Percentiles rank a stretch among this genome's conserved stretches.
These are phyloP conservation scores for Trichosporon sp. DNA, from an alignment of 1,284 basidiomycete species.

Conservation along the genomic window DNA sequence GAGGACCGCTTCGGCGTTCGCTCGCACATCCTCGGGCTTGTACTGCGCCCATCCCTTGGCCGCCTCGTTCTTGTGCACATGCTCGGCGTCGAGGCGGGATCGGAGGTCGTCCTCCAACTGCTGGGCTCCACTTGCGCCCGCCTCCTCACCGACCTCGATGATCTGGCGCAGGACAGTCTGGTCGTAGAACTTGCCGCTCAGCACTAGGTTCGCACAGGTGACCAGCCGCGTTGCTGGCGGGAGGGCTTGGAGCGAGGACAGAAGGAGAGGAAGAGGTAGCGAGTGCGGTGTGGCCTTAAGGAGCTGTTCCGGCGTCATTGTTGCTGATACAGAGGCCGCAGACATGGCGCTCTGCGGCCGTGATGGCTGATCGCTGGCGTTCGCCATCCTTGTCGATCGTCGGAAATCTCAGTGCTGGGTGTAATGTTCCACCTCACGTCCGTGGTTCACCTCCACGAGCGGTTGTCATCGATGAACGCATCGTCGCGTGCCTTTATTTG, in stretches of 20 bases:
- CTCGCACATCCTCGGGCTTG: background rate
- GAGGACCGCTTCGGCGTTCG: background rate
- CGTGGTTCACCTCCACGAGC: background rate
- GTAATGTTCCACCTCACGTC: background rate
- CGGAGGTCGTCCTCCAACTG: slow-evolving; percentile 19
- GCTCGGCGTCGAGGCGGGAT: slow-evolving; percentile 2
- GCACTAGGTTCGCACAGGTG: slow-evolving; percentile 19
- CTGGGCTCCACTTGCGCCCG: slow-evolving; percentile 9
- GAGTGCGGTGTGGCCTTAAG: slow-evolving; percentile 3
- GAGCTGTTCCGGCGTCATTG: slow-evolving; percentile 1
- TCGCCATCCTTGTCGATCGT: background rate
- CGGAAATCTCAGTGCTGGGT: background rate
- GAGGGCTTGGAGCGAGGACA: slow-evolving; percentile 6
- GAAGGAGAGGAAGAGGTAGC: slow-evolving; percentile 3
- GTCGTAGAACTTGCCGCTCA: slow-evolving; percentile 12
- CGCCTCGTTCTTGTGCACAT: background rate
- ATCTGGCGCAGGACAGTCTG: slow-evolving; percentile 28
- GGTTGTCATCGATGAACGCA: slow-evolving; percentile 4
- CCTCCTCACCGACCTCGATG: slow-evolving; percentile 27
- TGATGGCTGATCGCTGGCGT: background rate
- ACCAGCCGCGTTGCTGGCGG: slow-evolving; percentile 6
- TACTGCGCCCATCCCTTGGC: slow-evolving; percentile 4
- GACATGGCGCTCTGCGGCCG: background rate
- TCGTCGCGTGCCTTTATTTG: background rate
- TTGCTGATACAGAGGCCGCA: slow-evolving; percentile 7